A percentile compares a stretch with the other conserved stretches of the same genome.
These are phyloP conservation scores for Paramecium pentaurelia DNA, from an alignment of 73 alveolate species.

Conservation along the genomic window DNA sequence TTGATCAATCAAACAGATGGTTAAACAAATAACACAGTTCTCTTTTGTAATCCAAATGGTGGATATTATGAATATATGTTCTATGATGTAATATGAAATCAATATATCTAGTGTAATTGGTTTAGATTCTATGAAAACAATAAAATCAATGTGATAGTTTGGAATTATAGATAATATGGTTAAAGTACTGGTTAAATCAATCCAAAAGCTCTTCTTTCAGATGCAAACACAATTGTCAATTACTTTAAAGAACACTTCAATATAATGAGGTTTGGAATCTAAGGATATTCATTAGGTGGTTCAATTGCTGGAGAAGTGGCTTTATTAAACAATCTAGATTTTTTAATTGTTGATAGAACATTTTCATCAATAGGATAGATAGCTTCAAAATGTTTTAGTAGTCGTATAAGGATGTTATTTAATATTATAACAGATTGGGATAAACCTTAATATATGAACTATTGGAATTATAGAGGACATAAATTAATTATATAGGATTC, in stretches of 20 bases:
- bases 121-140: slow-evolving; percentile 64
- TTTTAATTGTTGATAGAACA: slow-evolving; percentile 16
- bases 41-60: slow-evolving; percentile 81
- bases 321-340: not conserved
- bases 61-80: slow-evolving; percentile 68
- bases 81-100: slow-evolving; percentile 8
- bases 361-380: not conserved
- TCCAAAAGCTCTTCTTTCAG: slow-evolving; percentile 63
- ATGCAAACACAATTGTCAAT: slow-evolving; percentile 66
- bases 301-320: slow-evolving; percentile 73
- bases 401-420: not conserved
- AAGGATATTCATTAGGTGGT: slow-evolving; percentile 79
- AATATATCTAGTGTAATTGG: slow-evolving; percentile 70
- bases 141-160: slow-evolving; percentile 68
- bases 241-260: slow-evolving; percentile 59
- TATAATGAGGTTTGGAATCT: slow-evolving; percentile 66
- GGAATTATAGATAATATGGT: slow-evolving; percentile 86
- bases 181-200: slow-evolving; percentile 72
- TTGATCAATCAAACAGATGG: not conserved
- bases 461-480: slow-evolving; percentile 23
- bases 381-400: not conserved
- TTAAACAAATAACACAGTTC: slow-evolving; percentile 51
- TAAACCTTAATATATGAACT: not conserved
- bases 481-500: slow-evolving; percentile 3
- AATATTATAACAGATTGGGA: not conserved